Percentiles rank a stretch among this genome's conserved stretches.
phyloP scores from a whole-genome alignment of 495 filamentous ascomycete species.

The Penicillium cosmopolitanum region DNA sequence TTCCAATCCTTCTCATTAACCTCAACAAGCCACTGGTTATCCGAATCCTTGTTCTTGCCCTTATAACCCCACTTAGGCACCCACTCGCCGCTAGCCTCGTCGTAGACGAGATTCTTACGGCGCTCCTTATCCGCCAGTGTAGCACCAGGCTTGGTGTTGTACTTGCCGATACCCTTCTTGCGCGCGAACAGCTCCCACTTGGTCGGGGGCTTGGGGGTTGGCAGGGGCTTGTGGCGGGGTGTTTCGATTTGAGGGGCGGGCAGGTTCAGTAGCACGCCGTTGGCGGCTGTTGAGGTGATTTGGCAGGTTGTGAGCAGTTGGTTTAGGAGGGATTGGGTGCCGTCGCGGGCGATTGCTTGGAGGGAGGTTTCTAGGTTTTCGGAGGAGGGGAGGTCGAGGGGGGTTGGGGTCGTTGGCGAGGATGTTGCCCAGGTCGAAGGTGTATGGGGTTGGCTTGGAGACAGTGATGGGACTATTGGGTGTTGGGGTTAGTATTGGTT shows the following conservation, averaged over 20 bases:
- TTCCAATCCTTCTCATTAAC: conserved; percentile 74
- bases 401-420: conserved; percentile 83
- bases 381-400: conserved; percentile 50
- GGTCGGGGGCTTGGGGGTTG: conserved; percentile 75
- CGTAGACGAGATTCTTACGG: conserved; percentile 80
- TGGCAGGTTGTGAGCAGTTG: conserved; percentile 84
- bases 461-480: conserved; percentile 61
- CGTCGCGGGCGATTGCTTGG: conserved; percentile 74
- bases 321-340: conserved; percentile 85
- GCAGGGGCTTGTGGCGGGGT: conserved; percentile 89
- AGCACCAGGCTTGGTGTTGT: conserved; percentile 44
- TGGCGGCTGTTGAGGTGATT: conserved; percentile 61
- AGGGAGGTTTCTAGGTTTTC: conserved; percentile 54
- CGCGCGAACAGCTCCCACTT: conserved; percentile 94
- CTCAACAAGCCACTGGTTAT: conserved; percentile 87
- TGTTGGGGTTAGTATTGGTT: conserved; percentile 17
- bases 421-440: conserved; percentile 89
- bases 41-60: conserved; percentile 81
- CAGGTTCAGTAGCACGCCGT: conserved; percentile 75
- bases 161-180: conserved; percentile 86
- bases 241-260: conserved; percentile 68
- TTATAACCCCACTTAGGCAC: conserved; percentile 94
- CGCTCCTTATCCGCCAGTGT: conserved; percentile 57
- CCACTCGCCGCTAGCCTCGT: conserved; percentile 85
- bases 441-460: conserved; percentile 83